Evolutionary conservation across 2,329 filamentous ascomycete genomes (phyloP).

Genomic region (Aureobasidium sp.): DNA sequence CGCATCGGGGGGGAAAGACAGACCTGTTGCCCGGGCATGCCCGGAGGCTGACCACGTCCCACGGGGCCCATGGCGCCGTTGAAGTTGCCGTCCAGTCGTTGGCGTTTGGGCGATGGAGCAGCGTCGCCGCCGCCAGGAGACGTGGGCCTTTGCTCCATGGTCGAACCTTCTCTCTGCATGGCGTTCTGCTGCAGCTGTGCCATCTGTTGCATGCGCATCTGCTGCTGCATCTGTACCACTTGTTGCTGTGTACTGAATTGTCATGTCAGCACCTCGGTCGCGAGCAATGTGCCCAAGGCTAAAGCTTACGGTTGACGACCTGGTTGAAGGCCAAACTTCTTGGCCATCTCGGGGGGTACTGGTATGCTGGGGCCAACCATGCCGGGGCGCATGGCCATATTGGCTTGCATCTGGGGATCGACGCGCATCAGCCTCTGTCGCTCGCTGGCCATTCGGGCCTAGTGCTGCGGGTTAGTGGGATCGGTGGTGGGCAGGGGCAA

Average conservation of each 20-base stretch:
- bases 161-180: constrained; percentile 82
- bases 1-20: not conserved
- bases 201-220: constrained; percentile 50
- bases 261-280: not conserved
- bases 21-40: constrained; percentile 62
- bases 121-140: constrained; percentile 79
- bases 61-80: constrained; percentile 64
- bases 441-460: constrained; percentile 48
- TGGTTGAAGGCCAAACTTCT: constrained; percentile 65
- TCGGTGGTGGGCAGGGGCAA: constrained; percentile 24
- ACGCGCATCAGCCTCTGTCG: constrained; percentile 17
- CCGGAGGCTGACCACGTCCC: constrained; percentile 58
- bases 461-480: constrained; percentile 35
- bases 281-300: too few species aligned
- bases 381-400: constrained; percentile 28
- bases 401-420: constrained; percentile 20
- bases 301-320: constrained; percentile 61
- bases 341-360: constrained; percentile 58
- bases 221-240: constrained; percentile 58
- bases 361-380: constrained; percentile 54
- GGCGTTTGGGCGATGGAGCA: constrained; percentile 85
- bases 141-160: constrained; percentile 69
- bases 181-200: constrained; percentile 57
- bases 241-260: constrained; percentile 22
- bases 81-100: constrained; percentile 69